Conservation (phyloP, 768 basidiomycete genomes). For the Trametes cingulata region DNA sequence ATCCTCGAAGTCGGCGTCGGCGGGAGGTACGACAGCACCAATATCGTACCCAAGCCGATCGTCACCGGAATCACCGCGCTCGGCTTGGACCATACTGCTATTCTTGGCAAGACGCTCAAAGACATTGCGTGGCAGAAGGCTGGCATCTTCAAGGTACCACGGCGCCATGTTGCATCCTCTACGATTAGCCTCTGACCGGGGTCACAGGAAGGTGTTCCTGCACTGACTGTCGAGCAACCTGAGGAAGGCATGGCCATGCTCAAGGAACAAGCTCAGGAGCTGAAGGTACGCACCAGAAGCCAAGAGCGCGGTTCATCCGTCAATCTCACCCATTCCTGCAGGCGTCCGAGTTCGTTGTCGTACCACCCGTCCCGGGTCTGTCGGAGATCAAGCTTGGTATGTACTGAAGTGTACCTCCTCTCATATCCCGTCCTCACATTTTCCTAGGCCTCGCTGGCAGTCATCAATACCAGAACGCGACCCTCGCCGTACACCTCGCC, state of each 20-base stretch:
- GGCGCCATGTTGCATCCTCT: neutral
- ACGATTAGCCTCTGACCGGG: neutral
- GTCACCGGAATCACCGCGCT: slow-evolving; percentile 88
- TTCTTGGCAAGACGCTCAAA: slow-evolving; percentile 83
- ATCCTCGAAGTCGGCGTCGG: slow-evolving; percentile 97
- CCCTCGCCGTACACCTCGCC: slow-evolving; percentile 76
- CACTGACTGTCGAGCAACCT: slow-evolving; percentile 80
- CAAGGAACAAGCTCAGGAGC: slow-evolving; percentile 61
- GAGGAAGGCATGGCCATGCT: slow-evolving; percentile 67
- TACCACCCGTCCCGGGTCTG: slow-evolving; percentile 53
- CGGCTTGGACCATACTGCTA: slow-evolving; percentile 87
- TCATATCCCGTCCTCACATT: slow-evolving; percentile 5
- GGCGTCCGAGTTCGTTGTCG: slow-evolving; percentile 70
- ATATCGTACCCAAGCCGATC: slow-evolving; percentile 89
- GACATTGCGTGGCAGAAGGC: slow-evolving; percentile 97
- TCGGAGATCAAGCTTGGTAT: slow-evolving; percentile 62
- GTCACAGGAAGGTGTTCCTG: slow-evolving; percentile 73
- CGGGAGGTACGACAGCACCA: slow-evolving; percentile 92
- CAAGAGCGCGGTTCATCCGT: too few relatives aligned
- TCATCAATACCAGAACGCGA: slow-evolving; percentile 89
- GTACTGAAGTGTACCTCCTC: slow-evolving; percentile 6
- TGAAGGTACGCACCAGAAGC: slow-evolving; percentile 58
- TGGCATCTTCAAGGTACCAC: slow-evolving; percentile 86
- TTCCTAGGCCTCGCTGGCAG: slow-evolving; percentile 73
- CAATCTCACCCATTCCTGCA: too few relatives aligned